Evolutionary conservation across 1,284 basidiomycete species (phyloP).

Genomic region (Sporisorium iseilematis-ciliati): DNA sequence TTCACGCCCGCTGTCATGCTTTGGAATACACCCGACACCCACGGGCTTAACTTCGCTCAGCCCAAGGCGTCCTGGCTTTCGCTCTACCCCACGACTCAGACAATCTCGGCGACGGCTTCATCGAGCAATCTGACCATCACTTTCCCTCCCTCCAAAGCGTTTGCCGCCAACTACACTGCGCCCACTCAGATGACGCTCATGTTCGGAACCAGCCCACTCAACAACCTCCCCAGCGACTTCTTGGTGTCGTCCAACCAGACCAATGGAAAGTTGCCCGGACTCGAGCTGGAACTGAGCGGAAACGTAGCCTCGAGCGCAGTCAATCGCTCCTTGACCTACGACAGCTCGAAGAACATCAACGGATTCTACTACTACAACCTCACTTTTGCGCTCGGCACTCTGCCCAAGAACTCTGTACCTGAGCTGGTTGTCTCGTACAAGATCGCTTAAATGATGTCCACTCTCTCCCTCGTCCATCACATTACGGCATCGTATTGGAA

Average conservation of each 20-base stretch:
- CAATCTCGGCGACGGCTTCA: constrained; percentile 34
- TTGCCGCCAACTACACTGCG: constrained; percentile 37
- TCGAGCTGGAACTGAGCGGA: constrained; percentile 24
- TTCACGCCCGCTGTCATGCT: constrained; percentile 38
- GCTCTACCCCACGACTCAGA: constrained; percentile 34
- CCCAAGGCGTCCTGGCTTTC: constrained; percentile 32
- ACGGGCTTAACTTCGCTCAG: constrained; percentile 24
- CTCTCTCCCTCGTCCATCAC: neutral
- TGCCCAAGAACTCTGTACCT: constrained; percentile 28
- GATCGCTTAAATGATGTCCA: constrained; percentile 4
- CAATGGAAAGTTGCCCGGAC: constrained; percentile 19
- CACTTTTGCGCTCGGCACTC: constrained; percentile 39
- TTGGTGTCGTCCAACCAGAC: constrained; percentile 32
- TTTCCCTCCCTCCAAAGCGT: constrained; percentile 34
- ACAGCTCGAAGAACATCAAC: constrained; percentile 33
- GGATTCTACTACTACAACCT: constrained; percentile 44
- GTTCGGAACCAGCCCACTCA: constrained; percentile 18
- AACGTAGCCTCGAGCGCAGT: constrained; percentile 26
- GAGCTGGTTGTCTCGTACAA: constrained; percentile 38
- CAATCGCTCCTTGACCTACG: constrained; percentile 30
- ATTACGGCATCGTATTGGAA: neutral
- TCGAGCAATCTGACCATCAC: constrained; percentile 28
- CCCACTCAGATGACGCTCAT: constrained; percentile 38
- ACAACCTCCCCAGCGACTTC: constrained; percentile 27
- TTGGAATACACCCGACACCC: constrained; percentile 25